phyloP scores from a whole-genome alignment of 1,284 basidiomycete genomes.

The Rhodotorula sp. region DNA sequence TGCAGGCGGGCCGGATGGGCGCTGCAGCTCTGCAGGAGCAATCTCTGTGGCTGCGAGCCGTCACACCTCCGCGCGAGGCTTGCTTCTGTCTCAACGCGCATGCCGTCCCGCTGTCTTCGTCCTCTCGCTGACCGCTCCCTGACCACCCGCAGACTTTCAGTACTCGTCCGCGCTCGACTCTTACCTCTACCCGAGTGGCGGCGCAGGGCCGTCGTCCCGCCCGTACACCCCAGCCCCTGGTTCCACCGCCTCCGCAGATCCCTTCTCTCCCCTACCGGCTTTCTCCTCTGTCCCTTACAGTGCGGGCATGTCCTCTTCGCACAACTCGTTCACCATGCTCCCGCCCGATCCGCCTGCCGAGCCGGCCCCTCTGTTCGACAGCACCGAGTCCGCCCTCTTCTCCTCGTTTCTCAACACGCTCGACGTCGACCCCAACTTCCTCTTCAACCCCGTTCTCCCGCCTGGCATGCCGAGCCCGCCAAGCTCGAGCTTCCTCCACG shows the following conservation, averaged over 20 bases:
- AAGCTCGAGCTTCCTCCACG: not conserved
- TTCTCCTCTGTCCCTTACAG: not conserved
- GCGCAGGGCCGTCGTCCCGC: conserved; percentile 1
- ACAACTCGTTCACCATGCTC: not conserved
- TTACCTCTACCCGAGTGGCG: not conserved
- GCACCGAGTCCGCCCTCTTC: conserved; percentile 31
- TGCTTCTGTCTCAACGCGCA: not conserved
- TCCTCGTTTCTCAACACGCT: conserved; percentile 34
- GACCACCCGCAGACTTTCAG: conserved; percentile 25
- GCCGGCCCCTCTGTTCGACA: conserved; percentile 29
- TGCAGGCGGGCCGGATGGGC: no score
- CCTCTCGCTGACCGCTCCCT: not conserved
- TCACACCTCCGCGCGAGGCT: no score
- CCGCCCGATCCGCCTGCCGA: not conserved
- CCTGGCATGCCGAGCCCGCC: conserved; percentile 40
- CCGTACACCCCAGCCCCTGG: conserved; percentile 3
- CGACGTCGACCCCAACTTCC: conserved; percentile 36
- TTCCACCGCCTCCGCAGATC: not conserved
- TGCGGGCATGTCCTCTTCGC: not conserved
- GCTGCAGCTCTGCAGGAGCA: no score
- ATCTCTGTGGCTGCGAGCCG: no score
- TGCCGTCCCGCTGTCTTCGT: not conserved
- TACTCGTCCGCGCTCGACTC: conserved; percentile 10
- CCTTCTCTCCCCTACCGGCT: conserved; percentile 6
- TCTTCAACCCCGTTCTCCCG: conserved; percentile 40